Evolutionary conservation across 2,329 filamentous ascomycete genomes (phyloP).

Genomic region (Clonostachys rosea): DNA sequence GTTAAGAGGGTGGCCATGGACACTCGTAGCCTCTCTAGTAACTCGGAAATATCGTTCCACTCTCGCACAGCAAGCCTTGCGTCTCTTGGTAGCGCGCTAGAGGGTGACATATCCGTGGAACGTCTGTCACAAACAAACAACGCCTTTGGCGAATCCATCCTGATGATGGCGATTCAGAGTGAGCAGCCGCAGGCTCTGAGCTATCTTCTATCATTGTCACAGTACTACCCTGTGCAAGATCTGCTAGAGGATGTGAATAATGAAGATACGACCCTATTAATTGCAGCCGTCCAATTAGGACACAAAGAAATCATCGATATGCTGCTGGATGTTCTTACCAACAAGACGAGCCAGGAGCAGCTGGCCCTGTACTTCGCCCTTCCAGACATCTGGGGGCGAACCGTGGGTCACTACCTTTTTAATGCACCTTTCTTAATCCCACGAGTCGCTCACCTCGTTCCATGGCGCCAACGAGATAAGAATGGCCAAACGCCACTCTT

Average conservation of each 20-base stretch:
- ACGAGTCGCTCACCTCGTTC: constrained; percentile 70
- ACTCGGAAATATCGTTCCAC: constrained; percentile 77
- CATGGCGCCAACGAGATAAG: constrained; percentile 88
- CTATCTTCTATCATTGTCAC: constrained; percentile 73
- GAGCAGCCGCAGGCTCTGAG: constrained; percentile 66
- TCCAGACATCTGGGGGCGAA: constrained; percentile 82
- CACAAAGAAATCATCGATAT: constrained; percentile 70
- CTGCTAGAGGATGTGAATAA: constrained; percentile 83
- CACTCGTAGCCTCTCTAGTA: constrained; percentile 79
- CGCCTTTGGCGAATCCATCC: constrained; percentile 73
- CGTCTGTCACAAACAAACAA: constrained; percentile 68
- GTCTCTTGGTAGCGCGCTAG: constrained; percentile 67
- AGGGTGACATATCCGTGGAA: constrained; percentile 83
- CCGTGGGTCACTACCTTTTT: constrained; percentile 93
- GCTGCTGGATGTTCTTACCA: constrained; percentile 67
- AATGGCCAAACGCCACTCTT: constrained; percentile 98
- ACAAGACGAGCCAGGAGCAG: constrained; percentile 46
- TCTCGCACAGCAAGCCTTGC: constrained; percentile 76
- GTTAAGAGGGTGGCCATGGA: constrained; percentile 86
- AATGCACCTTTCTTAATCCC: constrained; percentile 78
- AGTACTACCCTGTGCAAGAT: constrained; percentile 67
- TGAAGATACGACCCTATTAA: constrained; percentile 84
- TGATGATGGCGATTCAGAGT: constrained; percentile 80
- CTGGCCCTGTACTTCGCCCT: constrained; percentile 65
- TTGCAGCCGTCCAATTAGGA: constrained; percentile 83